phyloP scores from a whole-genome alignment of 768 basidiomycete species.

The Rhodotorula sphaerocarpa region DNA sequence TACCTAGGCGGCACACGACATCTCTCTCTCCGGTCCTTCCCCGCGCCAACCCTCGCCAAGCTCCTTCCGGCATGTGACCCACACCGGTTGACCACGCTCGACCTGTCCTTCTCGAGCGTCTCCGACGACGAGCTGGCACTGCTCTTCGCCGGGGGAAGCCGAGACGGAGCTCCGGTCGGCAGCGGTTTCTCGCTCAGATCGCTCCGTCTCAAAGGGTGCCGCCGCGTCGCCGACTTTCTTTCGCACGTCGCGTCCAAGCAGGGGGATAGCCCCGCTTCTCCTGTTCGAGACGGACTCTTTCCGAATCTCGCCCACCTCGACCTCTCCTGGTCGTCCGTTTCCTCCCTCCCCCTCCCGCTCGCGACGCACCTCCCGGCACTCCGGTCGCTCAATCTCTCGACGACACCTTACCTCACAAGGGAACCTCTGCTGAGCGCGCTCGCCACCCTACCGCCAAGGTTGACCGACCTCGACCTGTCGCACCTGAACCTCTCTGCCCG shows the following conservation, averaged over 20 bases:
- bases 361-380: background rate
- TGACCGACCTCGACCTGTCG: slow-evolving; percentile 1
- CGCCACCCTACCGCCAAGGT: background rate
- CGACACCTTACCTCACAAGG: background rate
- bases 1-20: background rate
- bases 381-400: background rate
- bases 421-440: background rate
- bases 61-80: background rate
- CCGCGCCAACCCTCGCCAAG: background rate
- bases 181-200: background rate
- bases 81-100: background rate
- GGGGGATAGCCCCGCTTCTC: background rate
- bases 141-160: too few species aligned
- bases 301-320: background rate
- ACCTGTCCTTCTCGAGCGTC: slow-evolving; percentile 5
- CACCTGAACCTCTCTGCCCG: background rate
- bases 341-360: slow-evolving; percentile 2
- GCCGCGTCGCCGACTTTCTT: background rate
- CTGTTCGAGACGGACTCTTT: background rate
- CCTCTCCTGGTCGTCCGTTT: background rate
- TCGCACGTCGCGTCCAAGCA: too few species aligned
- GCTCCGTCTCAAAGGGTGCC: background rate
- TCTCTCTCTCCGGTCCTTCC: background rate
- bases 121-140: background rate
- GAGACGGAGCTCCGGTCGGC: too few species aligned